These are phyloP conservation scores for Tuber calosporum DNA, from an alignment of 495 filamentous ascomycete genomes.

Conservation along the genomic window DNA sequence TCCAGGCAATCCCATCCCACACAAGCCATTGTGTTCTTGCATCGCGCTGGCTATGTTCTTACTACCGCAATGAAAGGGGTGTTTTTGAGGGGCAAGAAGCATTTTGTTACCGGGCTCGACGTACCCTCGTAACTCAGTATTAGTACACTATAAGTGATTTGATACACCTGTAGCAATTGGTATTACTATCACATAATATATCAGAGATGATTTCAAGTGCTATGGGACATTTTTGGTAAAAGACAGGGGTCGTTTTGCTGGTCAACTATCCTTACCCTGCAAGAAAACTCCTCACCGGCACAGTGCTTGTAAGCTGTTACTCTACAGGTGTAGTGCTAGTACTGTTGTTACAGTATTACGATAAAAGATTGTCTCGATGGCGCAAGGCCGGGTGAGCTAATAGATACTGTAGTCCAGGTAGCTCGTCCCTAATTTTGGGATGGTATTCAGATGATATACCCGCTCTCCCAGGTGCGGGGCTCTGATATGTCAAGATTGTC, in stretches of 20 bases:
- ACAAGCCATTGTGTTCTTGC: no score
- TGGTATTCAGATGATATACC: background rate
- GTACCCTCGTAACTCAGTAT: no score
- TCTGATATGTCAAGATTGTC: background rate
- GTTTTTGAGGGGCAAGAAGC: no score
- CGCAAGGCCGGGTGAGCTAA: background rate
- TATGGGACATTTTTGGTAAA: no score
- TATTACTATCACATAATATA: background rate
- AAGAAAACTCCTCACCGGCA: no score
- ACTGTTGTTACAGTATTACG: background rate
- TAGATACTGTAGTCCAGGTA: background rate
- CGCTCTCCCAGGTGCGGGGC: background rate
- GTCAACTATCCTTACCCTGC: no score
- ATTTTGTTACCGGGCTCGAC: no score
- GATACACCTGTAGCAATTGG: background rate
- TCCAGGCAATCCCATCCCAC: no score
- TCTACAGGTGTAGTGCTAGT: background rate
- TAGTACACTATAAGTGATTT: background rate
- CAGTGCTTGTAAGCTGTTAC: background rate
- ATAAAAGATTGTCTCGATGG: background rate
- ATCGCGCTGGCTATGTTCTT: no score
- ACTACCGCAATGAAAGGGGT: no score
- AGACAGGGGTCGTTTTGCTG: no score
- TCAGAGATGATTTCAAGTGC: background rate
- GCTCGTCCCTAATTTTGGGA: background rate